Evolutionary conservation across 2,329 filamentous ascomycete genomes (phyloP).

Genomic region (Hymenoscyphus occultus): DNA sequence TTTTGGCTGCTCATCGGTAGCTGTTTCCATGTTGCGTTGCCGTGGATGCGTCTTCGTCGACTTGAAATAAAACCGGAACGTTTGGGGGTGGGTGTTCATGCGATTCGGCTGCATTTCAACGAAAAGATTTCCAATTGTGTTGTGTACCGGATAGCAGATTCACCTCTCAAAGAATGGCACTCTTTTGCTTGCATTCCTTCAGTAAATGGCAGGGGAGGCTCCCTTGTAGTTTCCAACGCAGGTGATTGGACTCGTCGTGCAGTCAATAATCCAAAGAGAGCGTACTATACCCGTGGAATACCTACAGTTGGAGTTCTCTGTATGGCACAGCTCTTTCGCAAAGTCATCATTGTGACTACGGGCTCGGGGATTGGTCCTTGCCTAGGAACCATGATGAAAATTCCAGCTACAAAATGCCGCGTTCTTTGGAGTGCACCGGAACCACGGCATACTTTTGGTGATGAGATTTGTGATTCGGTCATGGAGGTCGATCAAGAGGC

Average conservation of each 20-base stretch:
- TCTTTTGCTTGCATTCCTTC: slow-evolving; percentile 55
- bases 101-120: slow-evolving; percentile 53
- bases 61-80: slow-evolving; percentile 50
- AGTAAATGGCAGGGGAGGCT: slow-evolving; percentile 42
- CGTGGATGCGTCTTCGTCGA: slow-evolving; percentile 57
- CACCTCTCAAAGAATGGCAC: slow-evolving; percentile 55
- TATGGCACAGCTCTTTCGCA: slow-evolving; percentile 37
- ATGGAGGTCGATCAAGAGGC: slow-evolving; percentile 36
- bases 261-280: slow-evolving; percentile 49
- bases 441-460: slow-evolving; percentile 38
- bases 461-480: slow-evolving; percentile 36
- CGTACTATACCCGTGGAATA: slow-evolving; percentile 53
- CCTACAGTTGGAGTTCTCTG: slow-evolving; percentile 41
- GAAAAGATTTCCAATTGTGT: slow-evolving; percentile 43
- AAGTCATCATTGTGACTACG: slow-evolving; percentile 40
- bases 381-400: slow-evolving; percentile 35
- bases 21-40: slow-evolving; percentile 47
- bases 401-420: slow-evolving; percentile 30
- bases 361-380: slow-evolving; percentile 41
- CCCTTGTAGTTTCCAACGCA: slow-evolving; percentile 53
- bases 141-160: slow-evolving; percentile 47
- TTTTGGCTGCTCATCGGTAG: slow-evolving; percentile 58
- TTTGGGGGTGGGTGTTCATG: slow-evolving; percentile 57
- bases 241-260: slow-evolving; percentile 56
- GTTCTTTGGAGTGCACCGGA: slow-evolving; percentile 39